Evolutionary conservation across 2,329 filamentous ascomycete species (phyloP).

Genomic region (Hymenoscyphus salicellus): DNA sequence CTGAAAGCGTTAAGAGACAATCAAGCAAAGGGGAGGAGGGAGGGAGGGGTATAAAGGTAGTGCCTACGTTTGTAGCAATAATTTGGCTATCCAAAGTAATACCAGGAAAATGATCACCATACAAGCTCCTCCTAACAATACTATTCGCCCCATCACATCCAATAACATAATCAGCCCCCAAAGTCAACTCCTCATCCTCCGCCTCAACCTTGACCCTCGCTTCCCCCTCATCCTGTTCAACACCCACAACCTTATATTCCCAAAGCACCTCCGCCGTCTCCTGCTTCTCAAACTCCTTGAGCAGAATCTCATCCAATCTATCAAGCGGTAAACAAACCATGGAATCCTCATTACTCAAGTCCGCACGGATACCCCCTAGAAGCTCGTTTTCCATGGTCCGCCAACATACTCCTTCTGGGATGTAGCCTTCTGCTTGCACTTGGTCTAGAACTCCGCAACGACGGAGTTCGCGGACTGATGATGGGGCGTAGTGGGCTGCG

Average conservation of each 20-base stretch:
- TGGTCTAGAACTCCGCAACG: constrained; percentile 56
- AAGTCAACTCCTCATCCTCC: constrained; percentile 35
- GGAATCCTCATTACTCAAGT: constrained; percentile 30
- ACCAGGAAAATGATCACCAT: constrained; percentile 56
- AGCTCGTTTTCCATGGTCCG: constrained; percentile 40
- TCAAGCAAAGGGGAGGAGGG: background rate
- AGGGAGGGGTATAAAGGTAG: no score
- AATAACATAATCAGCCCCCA: constrained; percentile 52
- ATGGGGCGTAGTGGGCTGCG: constrained; percentile 58
- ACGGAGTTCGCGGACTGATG: constrained; percentile 55
- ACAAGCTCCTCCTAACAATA: constrained; percentile 47
- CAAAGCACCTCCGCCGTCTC: constrained; percentile 41
- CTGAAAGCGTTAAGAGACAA: constrained; percentile 36
- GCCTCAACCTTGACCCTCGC: constrained; percentile 43
- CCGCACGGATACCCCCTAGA: constrained; percentile 27
- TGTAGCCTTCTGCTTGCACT: constrained; percentile 43
- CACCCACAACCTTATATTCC: constrained; percentile 46
- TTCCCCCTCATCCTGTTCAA: constrained; percentile 49
- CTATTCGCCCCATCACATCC: constrained; percentile 56
- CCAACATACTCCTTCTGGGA: constrained; percentile 44
- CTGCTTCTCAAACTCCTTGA: constrained; percentile 36
- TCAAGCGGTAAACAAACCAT: constrained; percentile 46
- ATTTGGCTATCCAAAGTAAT: constrained; percentile 59
- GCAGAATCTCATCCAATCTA: constrained; percentile 41
- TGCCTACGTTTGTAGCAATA: constrained; percentile 56